Evolutionary conservation across 1,139 yeast genomes (phyloP), one percentile per base, ranked within the genome.

Genomic region (Oligophagozyma castellii): DNA sequence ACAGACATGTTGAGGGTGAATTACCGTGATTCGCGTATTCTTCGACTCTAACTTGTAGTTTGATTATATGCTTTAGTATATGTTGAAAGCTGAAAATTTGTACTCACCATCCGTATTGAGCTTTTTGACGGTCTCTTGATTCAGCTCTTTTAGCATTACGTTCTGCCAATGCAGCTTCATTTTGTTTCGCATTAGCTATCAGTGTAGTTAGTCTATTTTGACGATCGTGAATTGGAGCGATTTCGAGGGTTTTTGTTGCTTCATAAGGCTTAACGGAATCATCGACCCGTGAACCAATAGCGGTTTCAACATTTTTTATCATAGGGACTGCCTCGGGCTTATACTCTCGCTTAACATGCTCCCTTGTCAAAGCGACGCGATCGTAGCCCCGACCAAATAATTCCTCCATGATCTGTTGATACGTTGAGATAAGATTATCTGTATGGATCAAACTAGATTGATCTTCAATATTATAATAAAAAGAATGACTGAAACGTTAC

Each of bases 1-100:
- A 75, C 94, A 34, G 95, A 81, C 96, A 89, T 84, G 18, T 23
- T 29, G 31, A n/a, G n/a, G 10, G 20, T 7, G 7, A 18, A 7
- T 18, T 7, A 7, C 10, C 10, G 8, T 18, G 20, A 7, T 18
- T 18, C 8, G 20, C 10, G 20, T 10, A 18, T 10, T 18, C 20
- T 18, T 18, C 10, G 20, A 18, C 20, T 18, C 20, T 18, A 10
- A 7, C 20, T 18, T n/a, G n/a, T n/a, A n/a, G n/a, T n/a, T n/a
- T n/a, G n/a, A n/a, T n/a, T n/a, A n/a, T n/a, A n/a, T n/a, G n/a
- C n/a, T n/a, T n/a, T n/a, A n/a, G n/a, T n/a, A n/a, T n/a, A n/a
- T n/a, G n/a, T n/a, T n/a, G n/a, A n/a, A n/a, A n/a, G n/a, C n/a
- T n/a, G n/a, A n/a, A n/a, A n/a, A n/a, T n/a, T n/a, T n/a, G n/a